Evolutionary conservation across 2,329 filamentous ascomycete species (phyloP).

Genomic region (Chaetomium sp.): DNA sequence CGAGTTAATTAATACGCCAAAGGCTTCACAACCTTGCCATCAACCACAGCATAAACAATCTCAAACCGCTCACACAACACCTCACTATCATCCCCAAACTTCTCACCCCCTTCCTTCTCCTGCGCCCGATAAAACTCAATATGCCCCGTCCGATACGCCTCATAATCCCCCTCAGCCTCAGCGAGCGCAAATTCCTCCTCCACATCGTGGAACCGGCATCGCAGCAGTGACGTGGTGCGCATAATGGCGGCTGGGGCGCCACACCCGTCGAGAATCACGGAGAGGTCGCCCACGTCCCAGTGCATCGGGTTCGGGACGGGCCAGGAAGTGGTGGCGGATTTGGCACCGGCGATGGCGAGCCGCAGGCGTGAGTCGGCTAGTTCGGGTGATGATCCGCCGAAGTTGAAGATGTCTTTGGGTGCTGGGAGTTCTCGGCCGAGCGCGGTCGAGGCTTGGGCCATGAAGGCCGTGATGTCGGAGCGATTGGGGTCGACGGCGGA

Average conservation of each 20-base stretch:
- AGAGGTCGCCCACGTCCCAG: slow-evolving; percentile 26
- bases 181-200: slow-evolving; percentile 27
- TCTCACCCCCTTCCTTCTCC: slow-evolving; percentile 10
- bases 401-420: slow-evolving; percentile 27
- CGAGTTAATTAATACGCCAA: too few species aligned
- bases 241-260: slow-evolving; percentile 24
- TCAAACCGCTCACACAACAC: slow-evolving; percentile 28
- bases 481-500: slow-evolving; percentile 9
- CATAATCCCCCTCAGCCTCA: slow-evolving; percentile 27
- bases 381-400: slow-evolving; percentile 19
- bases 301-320: slow-evolving; percentile 25
- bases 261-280: slow-evolving; percentile 26
- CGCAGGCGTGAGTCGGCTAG: slow-evolving; percentile 18
- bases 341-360: slow-evolving; percentile 24
- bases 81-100: slow-evolving; percentile 25
- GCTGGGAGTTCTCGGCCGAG: slow-evolving; percentile 18
- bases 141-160: slow-evolving; percentile 24
- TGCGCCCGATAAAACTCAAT: slow-evolving; percentile 23
- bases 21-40: too few species aligned
- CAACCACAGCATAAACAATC: slow-evolving; percentile 20
- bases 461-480: slow-evolving; percentile 25
- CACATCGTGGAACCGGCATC: slow-evolving; percentile 26
- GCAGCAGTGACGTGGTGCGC: slow-evolving; percentile 23
- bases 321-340: slow-evolving; percentile 28
- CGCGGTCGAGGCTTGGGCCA: slow-evolving; percentile 21